Conservation (phyloP, 192 early-diverging fungal genomes). For the Neocallimastix lanati region DNA sequence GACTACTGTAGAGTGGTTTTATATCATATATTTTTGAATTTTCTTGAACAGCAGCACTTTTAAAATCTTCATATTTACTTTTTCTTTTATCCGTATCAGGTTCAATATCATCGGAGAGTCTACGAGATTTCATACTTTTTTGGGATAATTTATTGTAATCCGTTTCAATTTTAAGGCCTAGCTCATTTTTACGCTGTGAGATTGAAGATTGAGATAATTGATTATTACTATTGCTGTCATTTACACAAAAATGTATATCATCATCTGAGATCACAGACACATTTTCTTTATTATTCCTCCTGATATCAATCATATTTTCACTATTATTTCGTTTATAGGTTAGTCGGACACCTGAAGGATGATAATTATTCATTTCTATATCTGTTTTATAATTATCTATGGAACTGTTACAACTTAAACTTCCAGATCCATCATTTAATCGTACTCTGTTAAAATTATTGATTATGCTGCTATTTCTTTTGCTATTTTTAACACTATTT, state of each 20-base stretch:
- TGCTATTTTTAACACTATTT: too few species aligned
- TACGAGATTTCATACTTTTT: background rate
- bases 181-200: background rate
- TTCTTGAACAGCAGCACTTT: background rate
- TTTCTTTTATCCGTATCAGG: background rate
- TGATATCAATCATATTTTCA: background rate
- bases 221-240: too few species aligned
- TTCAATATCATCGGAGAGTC: background rate
- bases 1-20: background rate
- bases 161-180: background rate
- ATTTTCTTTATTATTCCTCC: background rate
- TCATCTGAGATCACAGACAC: background rate
- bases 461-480: too few species aligned
- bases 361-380: background rate
- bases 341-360: too few species aligned
- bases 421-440: too few species aligned
- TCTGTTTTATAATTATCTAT: background rate
- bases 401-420: background rate
- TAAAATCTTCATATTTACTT: background rate
- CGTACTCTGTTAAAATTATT: too few species aligned
- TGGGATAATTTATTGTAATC: background rate
- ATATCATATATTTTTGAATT: background rate
- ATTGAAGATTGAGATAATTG: background rate
- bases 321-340: background rate
- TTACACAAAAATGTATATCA: background rate